These are phyloP conservation scores for Colletotrichum paranaense DNA, from an alignment of 2,329 filamentous ascomycete genomes.

Conservation along the genomic window DNA sequence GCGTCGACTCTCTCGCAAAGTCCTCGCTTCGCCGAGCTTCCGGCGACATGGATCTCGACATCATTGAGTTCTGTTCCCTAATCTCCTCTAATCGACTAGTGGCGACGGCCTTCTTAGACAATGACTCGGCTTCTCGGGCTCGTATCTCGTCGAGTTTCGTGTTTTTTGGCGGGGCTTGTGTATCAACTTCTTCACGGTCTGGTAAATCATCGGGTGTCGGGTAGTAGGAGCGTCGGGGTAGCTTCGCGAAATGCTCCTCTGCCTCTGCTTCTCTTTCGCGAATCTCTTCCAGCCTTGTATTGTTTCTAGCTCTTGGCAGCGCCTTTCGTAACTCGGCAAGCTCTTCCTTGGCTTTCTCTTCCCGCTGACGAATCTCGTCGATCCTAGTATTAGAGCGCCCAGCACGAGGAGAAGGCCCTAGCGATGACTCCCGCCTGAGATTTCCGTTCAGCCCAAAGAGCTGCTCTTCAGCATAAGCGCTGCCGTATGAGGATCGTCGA, in stretches of 20 bases:
- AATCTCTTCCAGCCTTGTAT: constrained; percentile 57
- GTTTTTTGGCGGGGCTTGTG: constrained; percentile 43
- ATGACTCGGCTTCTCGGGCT: constrained; percentile 53
- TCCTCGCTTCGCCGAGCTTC: constrained; percentile 47
- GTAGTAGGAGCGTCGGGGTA: constrained; percentile 9
- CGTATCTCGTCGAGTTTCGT: constrained; percentile 63
- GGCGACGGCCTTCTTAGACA: constrained; percentile 60
- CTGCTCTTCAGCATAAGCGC: constrained; percentile 30
- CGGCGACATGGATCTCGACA: constrained; percentile 54
- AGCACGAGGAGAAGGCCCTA: background rate
- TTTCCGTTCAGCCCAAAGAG: constrained; percentile 34
- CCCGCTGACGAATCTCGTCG: constrained; percentile 60
- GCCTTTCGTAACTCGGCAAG: constrained; percentile 11
- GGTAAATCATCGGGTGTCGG: constrained; percentile 50
- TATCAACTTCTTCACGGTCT: constrained; percentile 45
- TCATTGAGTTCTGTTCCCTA: constrained; percentile 59
- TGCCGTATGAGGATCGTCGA: constrained; percentile 42
- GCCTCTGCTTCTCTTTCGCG: constrained; percentile 53
- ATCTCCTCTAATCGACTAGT: constrained; percentile 64
- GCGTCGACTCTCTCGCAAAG: constrained; percentile 32
- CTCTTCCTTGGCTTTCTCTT: constrained; percentile 46
- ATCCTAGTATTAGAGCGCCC: constrained; percentile 55
- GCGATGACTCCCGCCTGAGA: background rate
- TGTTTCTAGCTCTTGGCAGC: constrained; percentile 44
- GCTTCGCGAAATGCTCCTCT: constrained; percentile 29